Percentiles rank a stretch among this genome's conserved stretches.
Evolutionary conservation across 768 basidiomycete species (phyloP).

Genomic region (Leccinum imitatum): DNA sequence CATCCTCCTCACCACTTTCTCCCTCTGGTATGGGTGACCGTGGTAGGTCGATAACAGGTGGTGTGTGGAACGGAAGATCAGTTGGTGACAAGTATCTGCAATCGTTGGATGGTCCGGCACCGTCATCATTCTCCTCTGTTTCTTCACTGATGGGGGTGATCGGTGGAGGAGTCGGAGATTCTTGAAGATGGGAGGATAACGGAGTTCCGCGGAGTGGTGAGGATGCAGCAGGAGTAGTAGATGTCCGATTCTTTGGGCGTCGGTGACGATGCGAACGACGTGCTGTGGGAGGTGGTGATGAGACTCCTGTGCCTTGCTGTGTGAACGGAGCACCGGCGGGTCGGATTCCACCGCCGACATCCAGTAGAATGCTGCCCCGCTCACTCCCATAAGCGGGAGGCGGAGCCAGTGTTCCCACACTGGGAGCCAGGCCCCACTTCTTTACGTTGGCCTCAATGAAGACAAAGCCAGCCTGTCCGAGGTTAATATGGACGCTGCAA

Average conservation of each 20-base stretch:
- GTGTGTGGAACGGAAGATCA: constrained; percentile 59
- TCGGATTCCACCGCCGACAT: constrained; percentile 58
- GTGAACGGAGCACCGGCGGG: constrained; percentile 42
- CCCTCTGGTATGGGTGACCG: constrained; percentile 33
- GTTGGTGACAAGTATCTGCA: constrained; percentile 61
- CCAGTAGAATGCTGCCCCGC: constrained; percentile 91
- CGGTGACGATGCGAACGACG: constrained; percentile 60
- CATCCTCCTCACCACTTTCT: constrained; percentile 25
- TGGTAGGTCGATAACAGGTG: constrained; percentile 50
- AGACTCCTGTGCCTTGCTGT: constrained; percentile 45
- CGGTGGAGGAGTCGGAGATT: constrained; percentile 60
- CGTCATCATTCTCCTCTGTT: constrained; percentile 46
- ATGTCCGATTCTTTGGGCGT: constrained; percentile 44
- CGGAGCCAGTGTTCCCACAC: constrained; percentile 94
- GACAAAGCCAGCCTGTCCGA: constrained; percentile 97
- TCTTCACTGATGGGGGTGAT: constrained; percentile 78
- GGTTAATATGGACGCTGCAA: constrained; percentile 94
- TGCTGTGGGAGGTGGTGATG: constrained; percentile 45
- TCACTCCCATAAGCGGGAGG: constrained; percentile 98
- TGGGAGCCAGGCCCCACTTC: constrained; percentile 98
- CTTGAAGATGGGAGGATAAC: constrained; percentile 40
- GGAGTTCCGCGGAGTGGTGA: constrained; percentile 65
- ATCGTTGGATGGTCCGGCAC: constrained; percentile 50
- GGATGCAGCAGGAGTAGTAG: constrained; percentile 46
- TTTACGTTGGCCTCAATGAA: constrained; percentile 99